Evolutionary conservation across 2,329 filamentous ascomycete genomes (phyloP).

Genomic region (Gnomoniopsis sp.): DNA sequence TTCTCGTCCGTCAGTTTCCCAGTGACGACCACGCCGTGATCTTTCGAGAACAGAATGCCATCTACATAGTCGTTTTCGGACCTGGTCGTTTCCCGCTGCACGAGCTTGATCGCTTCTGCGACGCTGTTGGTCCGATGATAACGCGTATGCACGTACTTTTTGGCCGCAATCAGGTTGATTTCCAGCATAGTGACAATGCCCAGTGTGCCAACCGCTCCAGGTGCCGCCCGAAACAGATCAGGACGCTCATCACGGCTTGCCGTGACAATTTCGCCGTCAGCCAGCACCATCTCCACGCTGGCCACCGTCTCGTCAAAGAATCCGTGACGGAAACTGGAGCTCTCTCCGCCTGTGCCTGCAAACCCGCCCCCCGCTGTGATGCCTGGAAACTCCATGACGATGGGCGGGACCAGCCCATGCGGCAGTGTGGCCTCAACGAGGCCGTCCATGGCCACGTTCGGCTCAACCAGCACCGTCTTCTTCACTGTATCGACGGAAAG

Average conservation of each 20-base stretch:
- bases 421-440: slow-evolving; percentile 64
- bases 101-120: slow-evolving; percentile 42
- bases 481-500: slow-evolving; percentile 55
- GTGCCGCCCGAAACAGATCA: slow-evolving; percentile 64
- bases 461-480: slow-evolving; percentile 65
- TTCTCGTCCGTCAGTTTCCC: slow-evolving; percentile 58
- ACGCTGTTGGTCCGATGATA: slow-evolving; percentile 54
- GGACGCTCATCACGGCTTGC: slow-evolving; percentile 33
- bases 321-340: slow-evolving; percentile 65
- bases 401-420: slow-evolving; percentile 63
- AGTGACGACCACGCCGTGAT: slow-evolving; percentile 62
- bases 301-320: slow-evolving; percentile 67
- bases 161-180: slow-evolving; percentile 58
- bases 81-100: slow-evolving; percentile 44
- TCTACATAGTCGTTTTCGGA: slow-evolving; percentile 66
- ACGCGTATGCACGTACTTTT: slow-evolving; percentile 57
- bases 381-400: slow-evolving; percentile 74
- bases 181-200: slow-evolving; percentile 67
- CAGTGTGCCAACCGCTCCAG: slow-evolving; percentile 65
- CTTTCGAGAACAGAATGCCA: slow-evolving; percentile 62
- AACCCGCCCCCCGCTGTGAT: slow-evolving; percentile 72
- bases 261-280: slow-evolving; percentile 59
- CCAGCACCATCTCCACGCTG: slow-evolving; percentile 66
- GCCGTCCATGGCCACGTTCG: slow-evolving; percentile 66
- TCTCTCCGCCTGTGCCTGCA: slow-evolving; percentile 69